Evolutionary conservation across 1,284 basidiomycete species (phyloP).

Genomic region (Thecaphora thlaspeos): DNA sequence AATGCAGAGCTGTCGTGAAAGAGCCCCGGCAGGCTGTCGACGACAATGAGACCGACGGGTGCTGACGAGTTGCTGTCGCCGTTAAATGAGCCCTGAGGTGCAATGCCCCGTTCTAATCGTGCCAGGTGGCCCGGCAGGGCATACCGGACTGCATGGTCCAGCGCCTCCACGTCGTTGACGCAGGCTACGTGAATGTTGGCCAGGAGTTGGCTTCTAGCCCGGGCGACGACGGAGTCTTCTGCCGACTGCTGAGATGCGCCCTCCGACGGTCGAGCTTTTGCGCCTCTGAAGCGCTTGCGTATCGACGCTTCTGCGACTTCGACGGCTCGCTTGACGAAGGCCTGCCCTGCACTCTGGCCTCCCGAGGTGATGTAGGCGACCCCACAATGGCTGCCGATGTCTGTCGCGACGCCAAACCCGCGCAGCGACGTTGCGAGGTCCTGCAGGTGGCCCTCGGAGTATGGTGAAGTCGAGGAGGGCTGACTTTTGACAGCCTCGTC

Average conservation of each 20-base stretch:
- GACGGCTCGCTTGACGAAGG: conserved; percentile 17
- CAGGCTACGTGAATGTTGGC: conserved; percentile 27
- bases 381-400: conserved; percentile 11
- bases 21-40: conserved; percentile 42
- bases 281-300: conserved; percentile 4
- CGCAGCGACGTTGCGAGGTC: conserved; percentile 2
- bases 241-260: conserved; percentile 4
- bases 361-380: conserved; percentile 27
- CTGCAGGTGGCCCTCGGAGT: too few relatives aligned
- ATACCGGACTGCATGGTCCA: conserved; percentile 42
- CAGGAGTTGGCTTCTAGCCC: conserved; percentile 12
- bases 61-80: conserved; percentile 2
- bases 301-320: conserved; percentile 11
- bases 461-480: too few relatives aligned
- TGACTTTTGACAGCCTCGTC: too few relatives aligned
- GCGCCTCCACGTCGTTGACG: conserved; percentile 23
- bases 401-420: conserved; percentile 5
- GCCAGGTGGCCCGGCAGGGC: conserved; percentile 39
- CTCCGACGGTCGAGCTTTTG: too few relatives aligned
- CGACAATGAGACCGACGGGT: conserved; percentile 24
- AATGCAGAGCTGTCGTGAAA: conserved; percentile 41
- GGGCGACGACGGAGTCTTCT: conserved; percentile 9
- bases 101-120: too few relatives aligned
- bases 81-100: too few relatives aligned
- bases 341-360: conserved; percentile 20